These are phyloP conservation scores for Claviceps spartinae DNA, from an alignment of 2,329 filamentous ascomycete genomes.

Conservation along the genomic window DNA sequence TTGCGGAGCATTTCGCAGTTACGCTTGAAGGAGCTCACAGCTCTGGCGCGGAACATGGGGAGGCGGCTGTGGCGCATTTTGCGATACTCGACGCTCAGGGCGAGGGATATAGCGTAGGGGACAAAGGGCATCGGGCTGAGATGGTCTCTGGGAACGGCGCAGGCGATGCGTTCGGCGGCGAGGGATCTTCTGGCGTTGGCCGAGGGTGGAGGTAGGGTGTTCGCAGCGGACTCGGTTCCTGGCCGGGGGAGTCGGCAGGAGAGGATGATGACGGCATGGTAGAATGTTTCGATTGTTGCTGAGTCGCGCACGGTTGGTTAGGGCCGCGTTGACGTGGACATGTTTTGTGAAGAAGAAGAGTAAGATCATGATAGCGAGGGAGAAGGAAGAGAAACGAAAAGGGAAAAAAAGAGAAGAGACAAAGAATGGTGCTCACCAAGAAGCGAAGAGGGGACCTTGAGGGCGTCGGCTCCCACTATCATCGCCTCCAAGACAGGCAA, in stretches of 20 bases:
- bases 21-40: conserved; percentile 38
- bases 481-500: conserved; percentile 44
- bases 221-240: conserved; percentile 24
- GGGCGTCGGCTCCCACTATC: conserved; percentile 39
- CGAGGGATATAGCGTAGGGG: conserved; percentile 47
- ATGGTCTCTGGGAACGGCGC: conserved; percentile 37
- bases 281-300: conserved; percentile 50
- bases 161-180: conserved; percentile 43
- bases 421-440: conserved; percentile 28
- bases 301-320: not conserved
- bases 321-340: too few species aligned
- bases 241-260: conserved; percentile 41
- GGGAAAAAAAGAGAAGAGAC: not conserved
- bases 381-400: not conserved
- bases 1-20: conserved; percentile 39
- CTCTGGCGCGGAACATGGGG: conserved; percentile 43
- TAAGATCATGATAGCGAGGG: not conserved
- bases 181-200: conserved; percentile 44
- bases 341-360: too few species aligned
- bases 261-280: conserved; percentile 49
- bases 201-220: conserved; percentile 30
- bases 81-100: conserved; percentile 47
- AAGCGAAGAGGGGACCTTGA: conserved; percentile 32
- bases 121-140: conserved; percentile 43
- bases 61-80: conserved; percentile 49